A percentile compares a stretch with the other conserved stretches of the same genome.
phyloP scores from a whole-genome alignment of 169 alveolate species.

The Ichthyophthirius multifiliis region DNA sequence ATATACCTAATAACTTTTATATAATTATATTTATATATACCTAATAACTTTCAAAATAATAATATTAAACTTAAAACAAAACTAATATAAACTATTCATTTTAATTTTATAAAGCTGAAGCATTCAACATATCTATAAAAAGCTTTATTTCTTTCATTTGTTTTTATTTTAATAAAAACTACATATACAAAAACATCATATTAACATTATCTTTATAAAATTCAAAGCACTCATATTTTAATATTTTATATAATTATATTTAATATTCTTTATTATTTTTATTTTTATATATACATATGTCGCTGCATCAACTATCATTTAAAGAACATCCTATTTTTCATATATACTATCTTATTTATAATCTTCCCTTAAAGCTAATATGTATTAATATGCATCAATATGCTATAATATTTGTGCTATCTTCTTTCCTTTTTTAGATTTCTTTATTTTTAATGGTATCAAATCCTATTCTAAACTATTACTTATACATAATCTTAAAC shows the following conservation, averaged over 20 bases:
- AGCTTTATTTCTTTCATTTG: not conserved
- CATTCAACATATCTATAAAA: not conserved
- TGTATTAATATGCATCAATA: not conserved
- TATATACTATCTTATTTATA: not conserved
- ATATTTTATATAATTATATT: not conserved
- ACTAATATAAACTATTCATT: not conserved
- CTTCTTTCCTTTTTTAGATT: not conserved
- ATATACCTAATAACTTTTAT: too few relatives aligned
- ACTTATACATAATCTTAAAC: not conserved
- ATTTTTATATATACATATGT: not conserved
- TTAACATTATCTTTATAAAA: not conserved
- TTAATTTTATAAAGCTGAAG: not conserved
- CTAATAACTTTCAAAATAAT: not conserved
- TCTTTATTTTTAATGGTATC: not conserved
- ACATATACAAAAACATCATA: not conserved
- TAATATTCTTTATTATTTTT: not conserved
- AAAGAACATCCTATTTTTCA: not conserved
- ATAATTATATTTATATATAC: too few relatives aligned
- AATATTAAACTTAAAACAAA: not conserved
- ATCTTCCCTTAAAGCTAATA: not conserved
- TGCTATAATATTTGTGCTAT: not conserved
- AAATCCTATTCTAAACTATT: not conserved
- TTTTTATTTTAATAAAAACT: not conserved
- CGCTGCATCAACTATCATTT: not conserved
- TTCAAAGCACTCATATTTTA: not conserved